Percentiles rank a stretch among this genome's conserved stretches.
Evolutionary conservation across 805 yeast species (phyloP).

Genomic region (Ogataea wickerhamii): DNA sequence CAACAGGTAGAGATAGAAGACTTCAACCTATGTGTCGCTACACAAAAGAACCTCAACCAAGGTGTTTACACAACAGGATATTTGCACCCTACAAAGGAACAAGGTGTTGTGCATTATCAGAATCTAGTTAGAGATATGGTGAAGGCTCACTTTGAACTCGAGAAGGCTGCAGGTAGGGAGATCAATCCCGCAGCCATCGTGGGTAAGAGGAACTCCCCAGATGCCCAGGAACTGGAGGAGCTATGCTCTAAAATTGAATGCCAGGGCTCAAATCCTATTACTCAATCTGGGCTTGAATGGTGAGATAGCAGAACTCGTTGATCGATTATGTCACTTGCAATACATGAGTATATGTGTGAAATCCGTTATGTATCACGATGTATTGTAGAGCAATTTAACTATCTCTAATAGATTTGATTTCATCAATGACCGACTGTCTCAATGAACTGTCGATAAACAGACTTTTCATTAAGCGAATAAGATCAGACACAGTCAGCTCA

Average conservation of each 20-base stretch:
- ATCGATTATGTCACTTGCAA: no score
- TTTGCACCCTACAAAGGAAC: constrained; percentile 56
- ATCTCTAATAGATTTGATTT: constrained; percentile 42
- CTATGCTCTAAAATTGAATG: constrained; percentile 52
- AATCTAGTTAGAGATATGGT: constrained; percentile 55
- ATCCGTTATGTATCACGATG: no score
- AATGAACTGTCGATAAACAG: constrained; percentile 46
- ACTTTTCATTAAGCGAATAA: constrained; percentile 38
- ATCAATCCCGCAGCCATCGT: constrained; percentile 52
- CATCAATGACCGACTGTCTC: constrained; percentile 42
- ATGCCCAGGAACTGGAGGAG: constrained; percentile 47
- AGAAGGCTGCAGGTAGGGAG: constrained; percentile 41
- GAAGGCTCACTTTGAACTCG: constrained; percentile 47
- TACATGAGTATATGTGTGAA: no score
- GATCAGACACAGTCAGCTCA: constrained; percentile 46
- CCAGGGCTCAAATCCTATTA: constrained; percentile 39
- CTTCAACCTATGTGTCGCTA: constrained; percentile 54
- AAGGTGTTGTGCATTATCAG: constrained; percentile 57
- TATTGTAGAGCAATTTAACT: no score
- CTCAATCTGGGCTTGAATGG: constrained; percentile 28
- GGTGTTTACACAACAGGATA: constrained; percentile 58
- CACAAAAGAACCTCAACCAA: constrained; percentile 59
- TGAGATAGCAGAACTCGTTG: no score
- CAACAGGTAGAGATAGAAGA: constrained; percentile 62
- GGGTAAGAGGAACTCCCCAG: constrained; percentile 36